Conservation (phyloP, 257 asterid species). For the Lycium barbarum region DNA sequence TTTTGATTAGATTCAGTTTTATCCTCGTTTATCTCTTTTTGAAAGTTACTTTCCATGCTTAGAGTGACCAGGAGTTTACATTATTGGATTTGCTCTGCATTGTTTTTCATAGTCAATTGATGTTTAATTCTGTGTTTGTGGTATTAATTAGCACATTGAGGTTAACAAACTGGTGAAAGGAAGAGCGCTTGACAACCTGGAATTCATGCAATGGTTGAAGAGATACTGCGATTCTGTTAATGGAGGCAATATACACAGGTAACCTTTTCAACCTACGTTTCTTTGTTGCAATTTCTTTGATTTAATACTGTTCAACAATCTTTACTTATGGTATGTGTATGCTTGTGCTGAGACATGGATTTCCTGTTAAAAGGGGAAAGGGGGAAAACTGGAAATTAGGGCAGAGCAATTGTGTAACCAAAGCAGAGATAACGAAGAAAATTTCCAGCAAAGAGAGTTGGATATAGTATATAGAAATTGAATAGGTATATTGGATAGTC, state of each 20-base stretch:
- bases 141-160: conserved; percentile 74
- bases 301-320: not conserved
- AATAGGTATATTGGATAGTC: not conserved
- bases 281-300: not conserved
- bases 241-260: conserved; percentile 65
- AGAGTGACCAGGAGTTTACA: not conserved
- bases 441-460: not conserved
- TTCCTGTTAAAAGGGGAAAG: not conserved
- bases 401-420: not conserved
- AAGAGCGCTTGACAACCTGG: conserved; percentile 85
- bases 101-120: not conserved
- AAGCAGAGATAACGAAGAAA: not conserved
- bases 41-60: too few relatives aligned
- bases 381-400: not conserved
- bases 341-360: conserved; percentile 10
- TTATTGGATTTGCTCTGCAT: not conserved
- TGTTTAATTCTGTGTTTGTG: not conserved
- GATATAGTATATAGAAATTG: not conserved
- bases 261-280: conserved; percentile 6
- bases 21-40: too few relatives aligned
- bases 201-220: conserved; percentile 98
- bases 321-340: not conserved
- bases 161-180: conserved; percentile 91
- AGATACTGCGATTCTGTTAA: conserved; percentile 70
- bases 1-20: too few relatives aligned